Evolutionary conservation across 2,329 filamentous ascomycete species (phyloP).

Genomic region (Exophiala sideris): DNA sequence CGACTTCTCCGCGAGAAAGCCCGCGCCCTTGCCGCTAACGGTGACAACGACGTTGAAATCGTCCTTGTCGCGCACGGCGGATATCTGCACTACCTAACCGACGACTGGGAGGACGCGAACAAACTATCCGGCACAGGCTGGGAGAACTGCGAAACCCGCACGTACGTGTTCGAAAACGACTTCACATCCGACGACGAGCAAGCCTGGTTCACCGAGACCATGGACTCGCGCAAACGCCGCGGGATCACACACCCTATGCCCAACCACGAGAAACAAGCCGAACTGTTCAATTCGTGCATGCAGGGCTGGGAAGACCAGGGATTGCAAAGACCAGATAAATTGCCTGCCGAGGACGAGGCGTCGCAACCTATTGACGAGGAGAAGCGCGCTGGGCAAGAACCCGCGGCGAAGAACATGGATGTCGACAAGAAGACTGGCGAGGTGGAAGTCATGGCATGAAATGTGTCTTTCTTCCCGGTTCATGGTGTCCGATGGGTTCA

Average conservation of each 20-base stretch:
- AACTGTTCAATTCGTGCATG: slow-evolving; percentile 38
- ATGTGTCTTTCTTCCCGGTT: not conserved
- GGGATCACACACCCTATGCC: slow-evolving; percentile 36
- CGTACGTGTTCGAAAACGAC: slow-evolving; percentile 57
- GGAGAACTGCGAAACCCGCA: slow-evolving; percentile 69
- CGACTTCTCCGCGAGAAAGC: slow-evolving; percentile 56
- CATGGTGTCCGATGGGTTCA: too few relatives aligned
- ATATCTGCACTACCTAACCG: slow-evolving; percentile 78
- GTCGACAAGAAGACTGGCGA: not conserved
- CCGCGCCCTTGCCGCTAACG: slow-evolving; percentile 53
- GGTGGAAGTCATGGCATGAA: not conserved
- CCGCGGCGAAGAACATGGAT: slow-evolving; percentile 9
- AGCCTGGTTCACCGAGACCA: slow-evolving; percentile 41
- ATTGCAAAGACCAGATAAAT: slow-evolving; percentile 31
- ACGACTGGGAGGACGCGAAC: slow-evolving; percentile 66
- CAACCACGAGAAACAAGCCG: slow-evolving; percentile 37
- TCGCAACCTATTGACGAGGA: not conserved
- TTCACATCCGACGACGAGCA: slow-evolving; percentile 35
- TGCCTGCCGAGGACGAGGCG: not conserved
- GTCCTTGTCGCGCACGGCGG: slow-evolving; percentile 79
- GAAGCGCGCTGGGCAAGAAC: slow-evolving; percentile 2
- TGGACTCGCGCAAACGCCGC: slow-evolving; percentile 40
- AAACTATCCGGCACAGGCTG: slow-evolving; percentile 56
- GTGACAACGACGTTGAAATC: slow-evolving; percentile 60
- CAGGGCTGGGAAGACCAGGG: slow-evolving; percentile 45